A percentile compares a stretch with the other conserved stretches of the same genome.
phyloP scores from a whole-genome alignment of 495 filamentous ascomycete genomes.

The Daldinia vernicosa region DNA sequence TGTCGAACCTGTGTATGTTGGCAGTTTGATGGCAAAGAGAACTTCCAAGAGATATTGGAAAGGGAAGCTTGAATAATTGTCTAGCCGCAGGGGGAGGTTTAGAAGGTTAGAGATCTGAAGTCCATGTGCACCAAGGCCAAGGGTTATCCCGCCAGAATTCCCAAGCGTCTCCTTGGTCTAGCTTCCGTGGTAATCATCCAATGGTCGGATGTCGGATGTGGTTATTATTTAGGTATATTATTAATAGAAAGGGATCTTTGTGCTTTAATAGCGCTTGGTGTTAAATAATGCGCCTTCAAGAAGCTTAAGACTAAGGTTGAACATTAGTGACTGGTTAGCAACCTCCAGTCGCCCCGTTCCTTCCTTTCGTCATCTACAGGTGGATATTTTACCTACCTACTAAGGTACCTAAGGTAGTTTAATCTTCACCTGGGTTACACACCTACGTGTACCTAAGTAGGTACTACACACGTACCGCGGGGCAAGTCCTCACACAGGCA shows the following conservation, averaged over 20 bases:
- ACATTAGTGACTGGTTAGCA: not conserved
- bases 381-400: not conserved
- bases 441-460: too few relatives aligned
- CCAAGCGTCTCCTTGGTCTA: not conserved
- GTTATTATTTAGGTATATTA: slow-evolving; percentile 2
- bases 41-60: slow-evolving; percentile 1
- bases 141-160: not conserved
- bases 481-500: not conserved
- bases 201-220: not conserved
- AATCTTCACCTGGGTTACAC: too few relatives aligned
- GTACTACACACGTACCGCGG: not conserved
- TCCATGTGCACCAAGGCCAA: slow-evolving; percentile 2
- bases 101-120: slow-evolving; percentile 15
- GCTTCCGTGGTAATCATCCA: not conserved
- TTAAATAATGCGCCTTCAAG: not conserved
- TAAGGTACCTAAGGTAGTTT: too few relatives aligned
- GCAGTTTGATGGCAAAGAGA: not conserved
- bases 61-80: slow-evolving; percentile 5
- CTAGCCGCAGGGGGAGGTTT: slow-evolving; percentile 6
- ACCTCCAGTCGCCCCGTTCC: not conserved
- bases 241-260: not conserved
- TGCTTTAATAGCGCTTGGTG: not conserved
- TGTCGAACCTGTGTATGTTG: slow-evolving; percentile 1
- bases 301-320: not conserved
- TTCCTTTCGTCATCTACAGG: slow-evolving; percentile 7